phyloP scores from a whole-genome alignment of 1,284 basidiomycete species.

The Austroboletus novae-zelandiae region DNA sequence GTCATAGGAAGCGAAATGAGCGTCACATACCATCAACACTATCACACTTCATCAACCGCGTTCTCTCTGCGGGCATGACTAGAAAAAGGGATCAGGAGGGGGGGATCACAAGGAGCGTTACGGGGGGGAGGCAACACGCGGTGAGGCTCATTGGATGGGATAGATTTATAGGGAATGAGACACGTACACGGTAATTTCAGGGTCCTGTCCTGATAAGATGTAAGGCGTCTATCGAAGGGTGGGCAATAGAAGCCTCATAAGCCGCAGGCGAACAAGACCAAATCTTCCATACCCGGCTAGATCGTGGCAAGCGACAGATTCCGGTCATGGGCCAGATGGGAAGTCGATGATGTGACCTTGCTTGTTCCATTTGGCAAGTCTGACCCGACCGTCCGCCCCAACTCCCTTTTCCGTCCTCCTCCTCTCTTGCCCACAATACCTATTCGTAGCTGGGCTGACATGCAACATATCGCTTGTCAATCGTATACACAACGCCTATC shows the following conservation, averaged over 20 bases:
- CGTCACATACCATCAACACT: conserved; percentile 41
- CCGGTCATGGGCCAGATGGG: conserved; percentile 19
- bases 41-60: conserved; percentile 44
- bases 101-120: conserved; percentile 19
- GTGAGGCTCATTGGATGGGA: conserved; percentile 18
- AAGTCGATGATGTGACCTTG: background rate
- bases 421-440: no score
- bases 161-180: conserved; percentile 33
- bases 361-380: conserved; percentile 15
- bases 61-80: conserved; percentile 56
- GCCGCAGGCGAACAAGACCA: conserved; percentile 19
- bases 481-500: no score
- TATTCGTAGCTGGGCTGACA: no score
- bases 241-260: conserved; percentile 31
- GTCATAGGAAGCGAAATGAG: background rate
- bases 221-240: conserved; percentile 32
- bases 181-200: conserved; percentile 38
- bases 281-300: conserved; percentile 26
- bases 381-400: conserved; percentile 3
- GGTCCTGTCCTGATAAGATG: conserved; percentile 29
- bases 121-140: conserved; percentile 23
- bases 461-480: no score
- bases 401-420: no score
- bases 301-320: conserved; percentile 12
- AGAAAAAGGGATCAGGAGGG: conserved; percentile 25